Percentiles rank a stretch among this genome's conserved stretches.
These are phyloP conservation scores for Mortierella sp. DNA, from an alignment of 371 early-diverging fungal species.

Conservation along the genomic window DNA sequence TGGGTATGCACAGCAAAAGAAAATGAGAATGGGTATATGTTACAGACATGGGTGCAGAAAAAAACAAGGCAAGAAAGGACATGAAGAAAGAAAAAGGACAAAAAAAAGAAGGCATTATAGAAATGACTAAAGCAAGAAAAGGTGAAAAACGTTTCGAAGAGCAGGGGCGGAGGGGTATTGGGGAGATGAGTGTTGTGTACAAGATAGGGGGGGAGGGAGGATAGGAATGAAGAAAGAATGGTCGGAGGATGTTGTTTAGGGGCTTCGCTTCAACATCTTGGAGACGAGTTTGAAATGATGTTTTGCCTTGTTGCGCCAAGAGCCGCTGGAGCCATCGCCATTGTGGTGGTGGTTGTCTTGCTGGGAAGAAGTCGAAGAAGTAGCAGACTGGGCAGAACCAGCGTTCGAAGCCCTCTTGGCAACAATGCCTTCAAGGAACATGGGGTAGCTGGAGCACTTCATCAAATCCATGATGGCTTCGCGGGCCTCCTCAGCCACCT, in stretches of 20 bases:
- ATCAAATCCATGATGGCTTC: constrained; percentile 58
- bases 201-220: neutral
- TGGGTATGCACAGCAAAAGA: constrained; percentile 5
- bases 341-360: constrained; percentile 25
- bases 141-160: neutral
- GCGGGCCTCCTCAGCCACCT: constrained; percentile 51
- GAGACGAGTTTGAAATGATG: constrained; percentile 54
- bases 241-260: constrained; percentile 16
- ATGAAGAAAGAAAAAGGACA: neutral
- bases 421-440: constrained; percentile 44
- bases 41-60: constrained; percentile 9
- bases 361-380: constrained; percentile 9
- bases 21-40: neutral
- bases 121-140: neutral
- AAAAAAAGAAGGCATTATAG: neutral
- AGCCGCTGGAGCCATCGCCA: constrained; percentile 17
- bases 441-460: constrained; percentile 58
- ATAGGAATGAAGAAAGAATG: neutral
- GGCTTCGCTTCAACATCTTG: constrained; percentile 51
- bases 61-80: neutral
- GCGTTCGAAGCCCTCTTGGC: constrained; percentile 39
- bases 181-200: neutral
- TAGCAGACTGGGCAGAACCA: constrained; percentile 33
- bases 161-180: neutral
- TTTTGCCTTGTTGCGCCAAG: constrained; percentile 53